phyloP scores from a whole-genome alignment of 75 land plant species.

The Pinus albicaulis region DNA sequence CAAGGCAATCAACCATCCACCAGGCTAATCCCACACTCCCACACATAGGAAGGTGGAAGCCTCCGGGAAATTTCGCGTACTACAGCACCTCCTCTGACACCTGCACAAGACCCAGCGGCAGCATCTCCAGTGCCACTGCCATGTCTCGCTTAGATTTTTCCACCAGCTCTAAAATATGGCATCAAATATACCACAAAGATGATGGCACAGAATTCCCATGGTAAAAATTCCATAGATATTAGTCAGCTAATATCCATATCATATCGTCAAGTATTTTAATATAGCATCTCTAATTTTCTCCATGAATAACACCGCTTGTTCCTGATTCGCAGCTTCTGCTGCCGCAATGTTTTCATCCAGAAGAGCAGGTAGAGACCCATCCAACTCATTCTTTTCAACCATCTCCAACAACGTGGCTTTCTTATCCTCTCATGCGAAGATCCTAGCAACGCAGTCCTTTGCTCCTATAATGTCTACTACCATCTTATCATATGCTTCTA shows the following conservation, averaged over 20 bases:
- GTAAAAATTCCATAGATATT: not conserved
- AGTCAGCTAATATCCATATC: not conserved
- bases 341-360: conserved; percentile 91
- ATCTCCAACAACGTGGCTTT: conserved; percentile 80
- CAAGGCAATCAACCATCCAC: too few species aligned
- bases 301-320: conserved; percentile 76
- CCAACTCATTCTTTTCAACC: conserved; percentile 82
- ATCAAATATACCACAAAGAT: too few species aligned
- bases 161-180: too few species aligned
- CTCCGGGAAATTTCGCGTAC: too few species aligned
- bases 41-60: too few species aligned
- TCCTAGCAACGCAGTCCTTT: conserved; percentile 56
- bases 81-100: too few species aligned
- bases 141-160: too few species aligned
- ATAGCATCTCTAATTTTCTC: conserved; percentile 69
- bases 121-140: too few species aligned
- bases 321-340: conserved; percentile 59
- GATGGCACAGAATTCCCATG: too few species aligned
- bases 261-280: conserved; percentile 81
- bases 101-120: too few species aligned
- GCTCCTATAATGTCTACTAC: conserved; percentile 66
- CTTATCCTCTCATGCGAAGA: conserved; percentile 75
- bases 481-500: conserved; percentile 89
- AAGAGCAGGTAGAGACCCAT: conserved; percentile 66
- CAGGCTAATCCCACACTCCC: too few species aligned